phyloP scores from a whole-genome alignment of 441 rosid species.

The Gossypium lobatum region DNA sequence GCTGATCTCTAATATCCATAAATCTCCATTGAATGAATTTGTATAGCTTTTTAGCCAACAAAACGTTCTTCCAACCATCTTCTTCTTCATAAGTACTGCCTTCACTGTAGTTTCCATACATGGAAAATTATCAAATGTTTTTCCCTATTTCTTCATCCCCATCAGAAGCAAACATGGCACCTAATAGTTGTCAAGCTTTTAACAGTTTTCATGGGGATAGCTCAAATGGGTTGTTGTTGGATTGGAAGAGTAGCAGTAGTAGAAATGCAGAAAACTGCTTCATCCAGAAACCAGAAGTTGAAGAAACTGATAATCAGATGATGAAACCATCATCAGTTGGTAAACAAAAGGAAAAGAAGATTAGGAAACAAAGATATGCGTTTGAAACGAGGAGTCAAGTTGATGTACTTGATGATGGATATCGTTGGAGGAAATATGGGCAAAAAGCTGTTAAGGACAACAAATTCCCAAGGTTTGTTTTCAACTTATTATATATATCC shows the following conservation, averaged over 20 bases:
- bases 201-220: constrained; percentile 24
- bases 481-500: neutral
- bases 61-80: constrained; percentile 3
- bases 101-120: neutral
- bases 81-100: neutral
- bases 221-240: constrained; percentile 22
- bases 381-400: constrained; percentile 55
- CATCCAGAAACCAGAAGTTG: neutral
- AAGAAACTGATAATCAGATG: too few relatives aligned
- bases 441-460: constrained; percentile 49
- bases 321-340: too few relatives aligned
- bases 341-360: constrained; percentile 23
- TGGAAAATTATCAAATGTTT: constrained; percentile 50
- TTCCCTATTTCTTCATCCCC: constrained; percentile 39
- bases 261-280: constrained; percentile 1
- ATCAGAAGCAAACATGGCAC: neutral
- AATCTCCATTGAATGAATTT: neutral
- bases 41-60: neutral
- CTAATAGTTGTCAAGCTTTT: constrained; percentile 16
- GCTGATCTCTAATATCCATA: neutral
- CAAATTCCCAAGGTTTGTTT: constrained; percentile 46
- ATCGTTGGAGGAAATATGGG: constrained; percentile 51
- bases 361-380: constrained; percentile 34
- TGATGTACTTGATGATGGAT: constrained; percentile 48
- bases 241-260: constrained; percentile 8